These are phyloP conservation scores for Fraxinus baroniana DNA, from an alignment of 305 asterid genomes.

Conservation along the genomic window DNA sequence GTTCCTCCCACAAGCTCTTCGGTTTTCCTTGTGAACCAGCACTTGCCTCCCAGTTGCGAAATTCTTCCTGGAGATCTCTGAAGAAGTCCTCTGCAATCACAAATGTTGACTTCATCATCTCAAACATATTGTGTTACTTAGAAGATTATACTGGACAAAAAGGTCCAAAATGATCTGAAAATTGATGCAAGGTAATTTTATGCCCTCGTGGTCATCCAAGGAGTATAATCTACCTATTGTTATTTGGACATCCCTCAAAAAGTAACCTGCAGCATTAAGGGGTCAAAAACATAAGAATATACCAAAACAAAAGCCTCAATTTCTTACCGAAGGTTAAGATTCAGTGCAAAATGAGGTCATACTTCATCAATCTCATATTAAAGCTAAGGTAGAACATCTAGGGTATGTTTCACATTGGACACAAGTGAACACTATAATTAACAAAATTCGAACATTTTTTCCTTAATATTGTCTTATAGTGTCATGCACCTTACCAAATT, in stretches of 20 bases:
- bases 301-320: constrained; percentile 7
- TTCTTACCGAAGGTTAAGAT: constrained; percentile 11
- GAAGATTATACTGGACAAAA: background rate
- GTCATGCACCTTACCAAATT: background rate
- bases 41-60: constrained; percentile 79
- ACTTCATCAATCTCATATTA: background rate
- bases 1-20: constrained; percentile 93
- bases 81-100: constrained; percentile 72
- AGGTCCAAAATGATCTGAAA: constrained; percentile 17
- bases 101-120: constrained; percentile 27
- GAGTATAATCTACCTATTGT: constrained; percentile 74
- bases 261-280: constrained; percentile 83
- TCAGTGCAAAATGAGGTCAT: constrained; percentile 13
- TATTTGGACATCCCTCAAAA: constrained; percentile 88
- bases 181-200: constrained; percentile 25
- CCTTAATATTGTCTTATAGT: background rate
- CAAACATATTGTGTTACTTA: background rate
- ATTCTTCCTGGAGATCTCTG: constrained; percentile 91
- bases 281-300: constrained; percentile 50
- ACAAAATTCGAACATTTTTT: background rate
- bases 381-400: background rate
- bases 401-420: background rate
- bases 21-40: constrained; percentile 72
- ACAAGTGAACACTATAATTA: background rate
- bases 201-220: constrained; percentile 31